Evolutionary conservation across 140 eudicot genomes (phyloP).

Genomic region (Bidens hawaiensis): DNA sequence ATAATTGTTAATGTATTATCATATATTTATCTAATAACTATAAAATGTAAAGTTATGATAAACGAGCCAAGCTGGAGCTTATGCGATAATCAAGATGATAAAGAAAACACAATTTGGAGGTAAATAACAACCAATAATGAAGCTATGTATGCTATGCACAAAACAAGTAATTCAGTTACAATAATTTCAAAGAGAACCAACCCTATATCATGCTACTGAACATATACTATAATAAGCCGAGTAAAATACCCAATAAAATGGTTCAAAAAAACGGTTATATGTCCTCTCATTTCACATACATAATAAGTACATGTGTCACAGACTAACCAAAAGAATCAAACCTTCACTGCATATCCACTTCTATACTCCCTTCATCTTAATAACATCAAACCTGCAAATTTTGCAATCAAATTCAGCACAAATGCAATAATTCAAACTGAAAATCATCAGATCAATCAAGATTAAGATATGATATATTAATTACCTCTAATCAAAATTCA

Average conservation of each 20-base stretch:
- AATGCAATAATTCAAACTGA: not conserved
- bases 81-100: no score
- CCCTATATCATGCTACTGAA: not conserved
- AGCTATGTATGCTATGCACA: not conserved
- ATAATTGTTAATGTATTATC: no score
- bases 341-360: conserved; percentile 21
- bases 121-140: not conserved
- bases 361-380: conserved; percentile 6
- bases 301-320: not conserved
- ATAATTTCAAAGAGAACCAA: not conserved
- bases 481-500: conserved; percentile 28
- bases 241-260: conserved; percentile 4
- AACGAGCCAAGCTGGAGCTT: no score
- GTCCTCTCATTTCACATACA: conserved; percentile 12
- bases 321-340: conserved; percentile 12
- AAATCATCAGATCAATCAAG: not conserved
- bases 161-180: conserved; percentile 3
- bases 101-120: not conserved
- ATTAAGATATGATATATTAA: no score
- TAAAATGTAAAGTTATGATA: not conserved
- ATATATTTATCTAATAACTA: not conserved
- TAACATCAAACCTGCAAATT: conserved; percentile 19
- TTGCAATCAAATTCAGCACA: not conserved
- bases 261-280: not conserved
- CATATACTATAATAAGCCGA: not conserved